Evolutionary conservation across 345 rosid genomes (phyloP).

Genomic region (Eucalyptus marginata): DNA sequence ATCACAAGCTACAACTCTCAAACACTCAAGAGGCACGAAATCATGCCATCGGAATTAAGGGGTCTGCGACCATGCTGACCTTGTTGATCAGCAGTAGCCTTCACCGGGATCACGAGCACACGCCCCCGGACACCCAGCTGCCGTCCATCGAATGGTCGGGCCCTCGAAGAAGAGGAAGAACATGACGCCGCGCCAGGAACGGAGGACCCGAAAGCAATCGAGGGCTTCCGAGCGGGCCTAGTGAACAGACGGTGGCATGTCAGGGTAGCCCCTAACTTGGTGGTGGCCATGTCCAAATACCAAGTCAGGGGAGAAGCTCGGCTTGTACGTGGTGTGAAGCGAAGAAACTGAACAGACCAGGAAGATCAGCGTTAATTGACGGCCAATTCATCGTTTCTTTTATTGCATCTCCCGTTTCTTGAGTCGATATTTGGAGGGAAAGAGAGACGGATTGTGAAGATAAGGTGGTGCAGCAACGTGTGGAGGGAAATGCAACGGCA

Average conservation of each 20-base stretch:
- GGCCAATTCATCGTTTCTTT: background rate
- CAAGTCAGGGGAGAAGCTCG: background rate
- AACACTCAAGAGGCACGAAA: background rate
- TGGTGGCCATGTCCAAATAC: conserved; percentile 13
- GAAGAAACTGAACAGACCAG: background rate
- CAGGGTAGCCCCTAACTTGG: conserved; percentile 45
- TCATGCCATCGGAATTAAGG: background rate
- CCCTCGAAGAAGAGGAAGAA: conserved; percentile 17
- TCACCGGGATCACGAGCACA: conserved; percentile 28
- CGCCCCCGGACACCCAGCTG: conserved; percentile 21
- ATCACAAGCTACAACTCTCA: background rate
- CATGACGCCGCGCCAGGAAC: background rate
- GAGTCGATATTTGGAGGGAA: conserved; percentile 31
- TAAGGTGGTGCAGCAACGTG: conserved; percentile 34
- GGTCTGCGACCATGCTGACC: conserved; percentile 4
- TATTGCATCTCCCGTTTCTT: background rate
- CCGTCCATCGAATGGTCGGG: conserved; percentile 16
- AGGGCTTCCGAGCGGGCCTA: conserved; percentile 31
- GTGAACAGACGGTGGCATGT: conserved; percentile 45
- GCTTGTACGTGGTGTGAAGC: background rate
- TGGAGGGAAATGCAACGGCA: conserved; percentile 55
- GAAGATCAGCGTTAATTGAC: background rate
- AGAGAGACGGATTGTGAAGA: conserved; percentile 5
- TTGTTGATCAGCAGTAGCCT: conserved; percentile 82
- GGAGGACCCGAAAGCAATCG: conserved; percentile 1